Evolutionary conservation across 2,329 filamentous ascomycete species (phyloP).

Genomic region (Orbilia oligospora): DNA sequence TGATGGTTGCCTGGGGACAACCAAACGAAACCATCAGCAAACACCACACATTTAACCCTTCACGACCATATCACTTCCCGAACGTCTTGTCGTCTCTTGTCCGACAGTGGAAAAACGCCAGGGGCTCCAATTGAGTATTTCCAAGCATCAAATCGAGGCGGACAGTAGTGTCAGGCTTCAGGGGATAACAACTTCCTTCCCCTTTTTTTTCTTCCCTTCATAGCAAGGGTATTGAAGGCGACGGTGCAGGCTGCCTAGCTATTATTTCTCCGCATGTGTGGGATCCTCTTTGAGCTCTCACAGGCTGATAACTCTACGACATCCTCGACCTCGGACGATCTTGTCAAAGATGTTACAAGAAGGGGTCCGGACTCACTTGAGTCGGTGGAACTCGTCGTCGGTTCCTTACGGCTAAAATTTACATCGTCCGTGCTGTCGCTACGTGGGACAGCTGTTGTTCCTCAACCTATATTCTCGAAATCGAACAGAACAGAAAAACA

Average conservation of each 20-base stretch:
- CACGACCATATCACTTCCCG: slow-evolving; percentile 35
- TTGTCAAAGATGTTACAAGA: slow-evolving; percentile 61
- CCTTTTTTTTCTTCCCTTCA: neutral
- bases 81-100: slow-evolving; percentile 29
- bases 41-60: slow-evolving; percentile 22
- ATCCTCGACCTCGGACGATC: slow-evolving; percentile 39
- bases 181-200: slow-evolving; percentile 17
- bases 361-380: slow-evolving; percentile 63
- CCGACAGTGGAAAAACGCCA: slow-evolving; percentile 26
- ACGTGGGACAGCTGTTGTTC: slow-evolving; percentile 79
- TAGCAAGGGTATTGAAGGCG: neutral
- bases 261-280: slow-evolving; percentile 62
- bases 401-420: slow-evolving; percentile 71
- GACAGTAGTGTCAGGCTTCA: slow-evolving; percentile 29
- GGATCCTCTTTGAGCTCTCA: slow-evolving; percentile 63
- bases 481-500: slow-evolving; percentile 71
- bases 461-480: slow-evolving; percentile 77
- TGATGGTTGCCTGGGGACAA: slow-evolving; percentile 47
- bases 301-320: slow-evolving; percentile 30
- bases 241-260: neutral
- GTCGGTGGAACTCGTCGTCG: slow-evolving; percentile 67
- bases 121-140: slow-evolving; percentile 41
- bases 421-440: slow-evolving; percentile 90
- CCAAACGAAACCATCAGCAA: slow-evolving; percentile 42
- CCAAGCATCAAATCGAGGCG: slow-evolving; percentile 38